Evolutionary conservation across 176 grass and related monocot species (phyloP).

Genomic region (Cenchrus americanus): DNA sequence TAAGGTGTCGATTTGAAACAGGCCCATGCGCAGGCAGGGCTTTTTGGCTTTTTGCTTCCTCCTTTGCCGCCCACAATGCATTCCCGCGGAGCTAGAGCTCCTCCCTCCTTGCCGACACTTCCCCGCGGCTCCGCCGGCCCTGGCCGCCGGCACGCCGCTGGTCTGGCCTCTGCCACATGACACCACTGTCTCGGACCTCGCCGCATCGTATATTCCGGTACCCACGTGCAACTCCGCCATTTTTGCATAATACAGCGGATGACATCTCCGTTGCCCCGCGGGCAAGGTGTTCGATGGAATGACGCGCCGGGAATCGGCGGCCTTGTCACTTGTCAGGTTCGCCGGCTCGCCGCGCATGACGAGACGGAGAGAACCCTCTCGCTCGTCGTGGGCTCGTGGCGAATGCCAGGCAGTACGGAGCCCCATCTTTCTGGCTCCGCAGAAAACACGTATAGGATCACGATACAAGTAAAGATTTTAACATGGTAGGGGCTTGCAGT

Average conservation of each 20-base stretch:
- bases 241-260: accelerated
- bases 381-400: no score
- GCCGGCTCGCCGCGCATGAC: constrained; percentile 3
- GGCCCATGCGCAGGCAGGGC: no score
- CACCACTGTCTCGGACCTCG: neutral
- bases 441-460: no score
- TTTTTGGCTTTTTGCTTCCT: no score
- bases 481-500: no score
- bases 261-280: neutral
- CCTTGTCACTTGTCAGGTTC: constrained; percentile 17
- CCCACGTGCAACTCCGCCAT: neutral
- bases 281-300: constrained; percentile 41
- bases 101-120: neutral
- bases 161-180: neutral
- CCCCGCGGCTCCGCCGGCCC: neutral
- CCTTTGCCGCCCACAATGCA: no score
- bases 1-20: no score
- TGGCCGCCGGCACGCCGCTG: neutral
- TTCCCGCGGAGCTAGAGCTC: no score
- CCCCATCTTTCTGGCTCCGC: no score
- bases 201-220: no score
- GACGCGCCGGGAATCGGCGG: constrained; percentile 35
- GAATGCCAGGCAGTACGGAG: no score
- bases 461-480: no score
- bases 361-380: neutral